Evolutionary conservation across 257 asterid genomes (phyloP), one percentile per base, ranked within the genome.

Genomic region (Primulina huaijiensis): DNA sequence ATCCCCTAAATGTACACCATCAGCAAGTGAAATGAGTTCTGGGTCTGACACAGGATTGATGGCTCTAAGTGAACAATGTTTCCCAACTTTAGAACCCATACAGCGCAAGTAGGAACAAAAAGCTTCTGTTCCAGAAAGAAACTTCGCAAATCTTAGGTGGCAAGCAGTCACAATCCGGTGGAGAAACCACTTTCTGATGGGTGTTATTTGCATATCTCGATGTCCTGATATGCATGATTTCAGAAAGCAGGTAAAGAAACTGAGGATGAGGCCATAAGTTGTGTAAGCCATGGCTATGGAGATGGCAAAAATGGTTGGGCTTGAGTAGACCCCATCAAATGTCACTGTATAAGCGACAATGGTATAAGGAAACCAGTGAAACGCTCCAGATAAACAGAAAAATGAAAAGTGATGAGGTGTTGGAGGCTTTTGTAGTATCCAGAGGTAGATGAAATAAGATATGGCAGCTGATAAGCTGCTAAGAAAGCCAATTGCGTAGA

Each of bases 1-100:
- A 71, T 88, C 95, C 0, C 95, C 95, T 57, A 88, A 72, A 60
- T 88, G 92, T 16, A 86, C 89, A 6, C 95, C 92, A 67, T 88
- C 70, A 4, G 79, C 87, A 11, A 86, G 72, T 35, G 90, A 77
- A 53, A 88, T 20, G 23, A 78, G 79, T 17, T 70, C 70, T 12
- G 95, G 92, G 62, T 81, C 84, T 7, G 78, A 64, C 8, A 86
- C 78, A 3, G 90, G 89, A 20, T 86, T 88, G 67, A 84, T 86
- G 80, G 92, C 83, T 78, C 95, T 78, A 60, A 88, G 76, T 8
- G 95, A 88, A 65, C 90, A 84, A 50, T 85, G 86, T 4, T 71
- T 71, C n/a, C 95, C 95, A 11, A 88, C 69, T 75, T 81, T 86
- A 29, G 92, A 88, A 21, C 95, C 95, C 76, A 88, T 34, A 8